Conservation (phyloP, 768 basidiomycete species). For the Boletus sp. region DNA sequence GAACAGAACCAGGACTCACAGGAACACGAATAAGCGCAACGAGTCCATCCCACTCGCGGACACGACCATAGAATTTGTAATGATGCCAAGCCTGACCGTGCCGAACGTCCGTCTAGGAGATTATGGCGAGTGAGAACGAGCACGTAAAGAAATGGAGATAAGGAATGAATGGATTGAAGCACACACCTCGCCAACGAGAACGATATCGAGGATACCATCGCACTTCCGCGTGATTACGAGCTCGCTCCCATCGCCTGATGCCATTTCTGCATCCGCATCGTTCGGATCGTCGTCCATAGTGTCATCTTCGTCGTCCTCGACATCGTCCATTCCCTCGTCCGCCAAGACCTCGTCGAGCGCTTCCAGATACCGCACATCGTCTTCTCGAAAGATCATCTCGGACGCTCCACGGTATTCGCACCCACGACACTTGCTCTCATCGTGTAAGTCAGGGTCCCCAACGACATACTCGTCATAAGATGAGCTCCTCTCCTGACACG, state of each 20-base stretch:
- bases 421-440: conserved; percentile 36
- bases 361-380: conserved; percentile 25
- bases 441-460: conserved; percentile 40
- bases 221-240: conserved; percentile 37
- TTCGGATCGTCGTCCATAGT: conserved; percentile 26
- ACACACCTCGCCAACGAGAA: conserved; percentile 57
- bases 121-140: background rate
- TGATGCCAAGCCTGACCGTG: conserved; percentile 49
- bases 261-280: conserved; percentile 26
- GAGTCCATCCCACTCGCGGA: conserved; percentile 58
- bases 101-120: conserved; percentile 43
- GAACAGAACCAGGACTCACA: conserved; percentile 16
- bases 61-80: conserved; percentile 49
- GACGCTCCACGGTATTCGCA: conserved; percentile 27
- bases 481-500: conserved; percentile 23
- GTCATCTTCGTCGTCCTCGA: conserved; percentile 30
- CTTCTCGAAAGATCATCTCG: conserved; percentile 29
- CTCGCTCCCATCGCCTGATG: conserved; percentile 18
- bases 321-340: conserved; percentile 16
- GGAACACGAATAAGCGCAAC: conserved; percentile 49
- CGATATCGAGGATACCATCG: conserved; percentile 55
- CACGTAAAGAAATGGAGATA: background rate
- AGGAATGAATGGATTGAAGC: background rate
- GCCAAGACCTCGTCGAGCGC: conserved; percentile 4
- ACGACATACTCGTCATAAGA: conserved; percentile 43